Evolutionary conservation across 108 stramenopile species (phyloP).

Genomic region (Skeletonema tropicum): DNA sequence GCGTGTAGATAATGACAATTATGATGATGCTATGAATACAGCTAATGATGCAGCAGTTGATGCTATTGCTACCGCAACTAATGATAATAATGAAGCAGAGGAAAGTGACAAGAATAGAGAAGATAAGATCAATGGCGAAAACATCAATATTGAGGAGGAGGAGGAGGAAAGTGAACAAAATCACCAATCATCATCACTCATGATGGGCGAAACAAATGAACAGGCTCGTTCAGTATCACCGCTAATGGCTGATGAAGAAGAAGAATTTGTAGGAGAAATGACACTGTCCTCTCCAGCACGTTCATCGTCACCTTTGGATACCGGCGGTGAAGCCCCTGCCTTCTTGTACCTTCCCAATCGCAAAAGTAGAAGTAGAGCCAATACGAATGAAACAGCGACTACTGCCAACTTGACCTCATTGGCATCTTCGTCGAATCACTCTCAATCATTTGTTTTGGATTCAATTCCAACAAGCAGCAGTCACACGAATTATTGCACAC

Average conservation of each 20-base stretch:
- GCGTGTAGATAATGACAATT: background rate
- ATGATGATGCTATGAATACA: background rate
- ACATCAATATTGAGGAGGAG: background rate
- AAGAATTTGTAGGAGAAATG: too few relatives aligned
- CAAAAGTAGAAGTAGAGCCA: constrained; percentile 6
- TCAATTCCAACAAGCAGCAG: background rate
- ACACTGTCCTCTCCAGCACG: background rate
- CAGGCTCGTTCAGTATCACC: background rate
- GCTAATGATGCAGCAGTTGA: background rate
- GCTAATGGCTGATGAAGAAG: background rate
- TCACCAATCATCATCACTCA: background rate
- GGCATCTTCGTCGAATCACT: background rate
- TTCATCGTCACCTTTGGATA: background rate
- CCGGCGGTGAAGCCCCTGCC: background rate
- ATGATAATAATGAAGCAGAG: background rate
- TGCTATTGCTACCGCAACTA: background rate
- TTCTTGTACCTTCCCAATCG: constrained; percentile 8
- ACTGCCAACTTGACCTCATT: background rate
- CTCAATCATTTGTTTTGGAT: background rate
- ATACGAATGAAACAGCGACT: constrained; percentile 4
- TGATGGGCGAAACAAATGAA: constrained; percentile 6
- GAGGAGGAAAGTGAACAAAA: background rate
- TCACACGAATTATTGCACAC: background rate
- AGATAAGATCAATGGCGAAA: background rate
- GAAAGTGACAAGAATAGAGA: background rate